Base-by-base conservation (phyloP, 805 yeast genomes). In the Tetrapisispora pingtungensis region DNA sequence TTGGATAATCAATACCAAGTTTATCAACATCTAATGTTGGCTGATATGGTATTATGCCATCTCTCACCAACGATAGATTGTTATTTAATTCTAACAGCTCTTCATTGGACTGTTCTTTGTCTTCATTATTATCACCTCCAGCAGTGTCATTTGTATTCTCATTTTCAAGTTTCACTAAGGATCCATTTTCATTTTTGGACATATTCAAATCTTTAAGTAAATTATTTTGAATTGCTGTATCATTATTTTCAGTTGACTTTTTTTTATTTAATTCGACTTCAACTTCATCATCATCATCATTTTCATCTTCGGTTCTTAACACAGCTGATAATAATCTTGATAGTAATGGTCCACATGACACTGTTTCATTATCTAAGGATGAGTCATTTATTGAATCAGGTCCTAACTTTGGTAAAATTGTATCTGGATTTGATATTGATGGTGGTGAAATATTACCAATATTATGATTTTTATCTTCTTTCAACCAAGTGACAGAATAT, bases 331-430 rank as follows among this genome's bases (percentile, higher is more conserved):
- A 61, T 37, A 90, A 68, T 46, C 98, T 73, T 20, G 89, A 80
- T 0, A 94, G 81, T 31, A 90, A 70, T 1, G 98, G 97, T 1
- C 98, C 98, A 59, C 95, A 82, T 0, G 95, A 81, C 1, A 90
- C 69, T 19, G 75, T 78, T 46, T 84, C 90, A 0, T 81, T 72
- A 50, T 84, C 90, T 45, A 89, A 62, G 1, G 66, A 61, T 4
- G 75, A 80, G 54, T 84, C 95, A 24, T 64, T 54, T 10, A 61
- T 41, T 24, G 69, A 72, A 19, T 74, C 19, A 17, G 41, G 68
- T 1, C 81, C 69, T 5, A 82, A 84, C 48, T 74, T 80, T 0
- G 95, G 80, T 4, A 66, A 52, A 4, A 63, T 55, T 7, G 65
- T 49, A 4, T 68, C 55, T 43, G 74, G 65, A 41, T 73, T 74